Conservation (phyloP, 78 protist genomes). For the Dictyostelium brefeldianum region DNA sequence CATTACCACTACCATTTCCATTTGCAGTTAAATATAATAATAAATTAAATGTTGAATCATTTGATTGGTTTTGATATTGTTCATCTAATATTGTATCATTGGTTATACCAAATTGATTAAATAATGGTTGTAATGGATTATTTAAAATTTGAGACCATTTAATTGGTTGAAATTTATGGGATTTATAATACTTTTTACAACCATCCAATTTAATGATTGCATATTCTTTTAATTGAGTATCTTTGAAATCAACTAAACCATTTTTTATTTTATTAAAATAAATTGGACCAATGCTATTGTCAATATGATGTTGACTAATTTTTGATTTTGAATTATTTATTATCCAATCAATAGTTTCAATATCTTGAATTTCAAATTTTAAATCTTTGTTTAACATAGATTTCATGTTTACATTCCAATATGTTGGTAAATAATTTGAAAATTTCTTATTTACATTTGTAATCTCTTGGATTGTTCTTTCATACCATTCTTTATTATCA, state of each 20-base stretch:
- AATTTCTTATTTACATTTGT: not conserved
- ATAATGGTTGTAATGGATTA: not conserved
- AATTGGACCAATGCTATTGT: not conserved
- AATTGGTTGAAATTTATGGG: not conserved
- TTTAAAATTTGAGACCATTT: slow-evolving; percentile 5
- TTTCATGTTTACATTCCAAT: not conserved
- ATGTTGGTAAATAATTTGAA: not conserved
- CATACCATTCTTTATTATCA: not conserved
- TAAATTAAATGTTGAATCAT: not conserved
- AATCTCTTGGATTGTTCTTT: not conserved
- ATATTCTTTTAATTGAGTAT: not conserved
- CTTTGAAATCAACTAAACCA: not conserved
- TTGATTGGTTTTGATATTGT: not conserved
- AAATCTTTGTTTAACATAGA: not conserved
- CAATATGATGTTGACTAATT: not conserved
- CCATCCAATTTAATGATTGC: not conserved
- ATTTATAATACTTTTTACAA: not conserved
- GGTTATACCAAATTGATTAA: not conserved
- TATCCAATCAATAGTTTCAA: not conserved
- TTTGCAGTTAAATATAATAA: too few relatives aligned
- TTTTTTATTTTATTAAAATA: not conserved
- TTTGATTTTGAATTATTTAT: not conserved
- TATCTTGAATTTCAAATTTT: not conserved
- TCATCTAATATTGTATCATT: not conserved
- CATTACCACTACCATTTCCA: not conserved